Evolutionary conservation across 2,329 filamentous ascomycete species (phyloP).

Genomic region (Aspergillus ochraceoroseus): DNA sequence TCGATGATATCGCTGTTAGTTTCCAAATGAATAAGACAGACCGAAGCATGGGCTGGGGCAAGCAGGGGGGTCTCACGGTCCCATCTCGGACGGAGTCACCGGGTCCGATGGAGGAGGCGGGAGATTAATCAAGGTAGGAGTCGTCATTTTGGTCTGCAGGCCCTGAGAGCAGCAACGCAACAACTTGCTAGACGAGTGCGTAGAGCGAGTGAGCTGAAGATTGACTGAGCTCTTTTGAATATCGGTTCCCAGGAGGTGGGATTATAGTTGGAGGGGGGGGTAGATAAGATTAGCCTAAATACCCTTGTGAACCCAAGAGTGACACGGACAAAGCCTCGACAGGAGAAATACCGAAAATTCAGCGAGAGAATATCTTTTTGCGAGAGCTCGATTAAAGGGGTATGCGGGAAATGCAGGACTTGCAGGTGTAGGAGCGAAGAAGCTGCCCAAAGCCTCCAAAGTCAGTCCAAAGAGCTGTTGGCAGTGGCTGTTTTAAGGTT

Average conservation of each 20-base stretch:
- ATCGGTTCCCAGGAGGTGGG: background rate
- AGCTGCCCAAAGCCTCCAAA: too few relatives aligned
- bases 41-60: constrained; percentile 10
- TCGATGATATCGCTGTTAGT: constrained; percentile 19
- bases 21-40: constrained; percentile 3
- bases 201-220: background rate
- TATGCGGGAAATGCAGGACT: too few relatives aligned
- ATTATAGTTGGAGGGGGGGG: constrained; percentile 8
- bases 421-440: too few relatives aligned
- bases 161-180: too few relatives aligned
- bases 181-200: background rate
- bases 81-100: constrained; percentile 79
- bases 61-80: constrained; percentile 61
- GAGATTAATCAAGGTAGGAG: constrained; percentile 74
- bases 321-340: too few relatives aligned
- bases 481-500: too few relatives aligned
- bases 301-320: background rate
- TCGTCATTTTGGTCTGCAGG: constrained; percentile 28
- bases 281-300: constrained; percentile 6
- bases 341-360: too few relatives aligned
- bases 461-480: too few relatives aligned
- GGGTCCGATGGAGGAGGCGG: constrained; percentile 76
- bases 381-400: too few relatives aligned
- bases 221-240: too few relatives aligned
- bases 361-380: too few relatives aligned